Percentiles rank a stretch among this genome's conserved stretches.
Evolutionary conservation across 2,329 filamentous ascomycete species (phyloP).

Genomic region (Alternaria ventricosa): DNA sequence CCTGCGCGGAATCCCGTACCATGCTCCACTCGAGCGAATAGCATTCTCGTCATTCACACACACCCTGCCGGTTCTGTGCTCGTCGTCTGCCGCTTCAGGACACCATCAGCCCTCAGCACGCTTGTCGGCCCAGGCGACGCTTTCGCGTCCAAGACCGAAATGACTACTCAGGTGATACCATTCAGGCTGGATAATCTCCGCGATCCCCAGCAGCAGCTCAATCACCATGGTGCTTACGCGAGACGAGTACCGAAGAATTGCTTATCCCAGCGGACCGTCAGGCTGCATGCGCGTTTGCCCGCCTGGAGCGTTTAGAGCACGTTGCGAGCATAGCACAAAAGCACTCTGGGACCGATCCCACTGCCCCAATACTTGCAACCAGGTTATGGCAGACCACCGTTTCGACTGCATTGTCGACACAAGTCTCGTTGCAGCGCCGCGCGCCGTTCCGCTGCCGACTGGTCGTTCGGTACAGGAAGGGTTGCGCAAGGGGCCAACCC

Average conservation of each 20-base stretch:
- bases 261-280: slow-evolving; percentile 15
- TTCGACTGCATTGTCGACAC: slow-evolving; percentile 21
- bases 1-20: slow-evolving; percentile 15
- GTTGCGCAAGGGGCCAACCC: slow-evolving; percentile 9
- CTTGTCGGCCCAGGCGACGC: slow-evolving; percentile 20
- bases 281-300: slow-evolving; percentile 22
- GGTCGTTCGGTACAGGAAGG: slow-evolving; percentile 9
- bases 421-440: slow-evolving; percentile 24
- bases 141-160: slow-evolving; percentile 19
- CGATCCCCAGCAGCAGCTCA: slow-evolving; percentile 16
- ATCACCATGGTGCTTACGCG: slow-evolving; percentile 27
- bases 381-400: slow-evolving; percentile 15
- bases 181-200: slow-evolving; percentile 24
- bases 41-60: background rate
- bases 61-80: slow-evolving; percentile 13
- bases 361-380: slow-evolving; percentile 1
- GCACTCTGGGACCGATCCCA: slow-evolving; percentile 2
- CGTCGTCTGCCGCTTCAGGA: slow-evolving; percentile 9
- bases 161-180: slow-evolving; percentile 15
- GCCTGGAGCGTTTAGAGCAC: slow-evolving; percentile 10
- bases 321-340: slow-evolving; percentile 2
- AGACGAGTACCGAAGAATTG: slow-evolving; percentile 21
- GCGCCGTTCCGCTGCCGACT: slow-evolving; percentile 32
- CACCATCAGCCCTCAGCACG: slow-evolving; percentile 12
- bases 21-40: slow-evolving; percentile 15